Percentiles rank a stretch among this genome's conserved stretches.
Conservation (phyloP, 306 rosid genomes). For the Cucumis sativus region Cucumber_9930_V3 NC_026656.2:8780501-8781000, state of each 20-base stretch:
- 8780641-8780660: constrained; percentile 24
- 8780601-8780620: constrained; percentile 28
- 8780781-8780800: constrained; percentile 9
- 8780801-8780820: constrained; percentile 12
- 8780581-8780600: constrained; percentile 30
- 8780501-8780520: constrained; percentile 1
- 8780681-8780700: constrained; percentile 18
- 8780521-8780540: constrained; percentile 9
- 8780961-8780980: neutral
- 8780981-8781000: neutral
- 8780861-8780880: constrained; percentile 75
- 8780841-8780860: constrained; percentile 77
- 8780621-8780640: constrained; percentile 13
- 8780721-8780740: constrained; percentile 9
- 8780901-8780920: neutral
- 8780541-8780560: constrained; percentile 53
- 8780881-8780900: constrained; percentile 39
- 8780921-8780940: neutral
- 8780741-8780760: constrained; percentile 7
- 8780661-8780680: constrained; percentile 26
- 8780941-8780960: neutral
- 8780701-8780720: constrained; percentile 11
- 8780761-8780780: neutral
- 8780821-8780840: constrained; percentile 39
- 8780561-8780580: constrained; percentile 72